Evolutionary conservation across 257 asterid species (phyloP).

Genomic region (Osmanthus fragrans): DNA sequence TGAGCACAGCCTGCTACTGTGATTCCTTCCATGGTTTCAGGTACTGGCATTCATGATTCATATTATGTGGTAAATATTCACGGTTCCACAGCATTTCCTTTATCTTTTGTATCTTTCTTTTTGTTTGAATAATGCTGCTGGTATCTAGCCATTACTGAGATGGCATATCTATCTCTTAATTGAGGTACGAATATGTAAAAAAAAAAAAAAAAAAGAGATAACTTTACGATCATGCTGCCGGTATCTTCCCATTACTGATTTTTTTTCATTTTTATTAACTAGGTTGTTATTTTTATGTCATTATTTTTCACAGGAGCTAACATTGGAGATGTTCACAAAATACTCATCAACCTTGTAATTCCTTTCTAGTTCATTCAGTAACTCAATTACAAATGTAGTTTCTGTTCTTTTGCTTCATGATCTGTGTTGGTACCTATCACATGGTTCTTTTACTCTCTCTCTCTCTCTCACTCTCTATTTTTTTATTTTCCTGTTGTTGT

Average conservation of each 20-base stretch:
- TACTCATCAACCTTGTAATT: too few relatives aligned
- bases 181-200: too few relatives aligned
- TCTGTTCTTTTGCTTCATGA: too few relatives aligned
- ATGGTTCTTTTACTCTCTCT: not conserved
- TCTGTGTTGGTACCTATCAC: not conserved
- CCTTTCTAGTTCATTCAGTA: too few relatives aligned
- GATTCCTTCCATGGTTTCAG: conserved; percentile 68
- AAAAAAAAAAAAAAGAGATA: too few relatives aligned
- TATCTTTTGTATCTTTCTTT: not conserved
- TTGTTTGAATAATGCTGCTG: conserved; percentile 2
- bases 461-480: not conserved
- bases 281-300: conserved; percentile 15
- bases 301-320: conserved; percentile 68
- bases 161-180: too few relatives aligned
- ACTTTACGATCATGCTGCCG: too few relatives aligned
- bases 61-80: conserved; percentile 14
- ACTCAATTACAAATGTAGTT: too few relatives aligned
- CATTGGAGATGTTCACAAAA: conserved; percentile 50
- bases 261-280: not conserved
- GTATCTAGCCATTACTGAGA: conserved; percentile 1
- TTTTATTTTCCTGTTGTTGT: not conserved
- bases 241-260: too few relatives aligned
- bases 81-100: conserved; percentile 3
- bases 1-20: conserved; percentile 62
- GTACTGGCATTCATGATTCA: conserved; percentile 37